Conservation (phyloP, 2,329 filamentous ascomycete genomes). For the Claviceps africana region DNA sequence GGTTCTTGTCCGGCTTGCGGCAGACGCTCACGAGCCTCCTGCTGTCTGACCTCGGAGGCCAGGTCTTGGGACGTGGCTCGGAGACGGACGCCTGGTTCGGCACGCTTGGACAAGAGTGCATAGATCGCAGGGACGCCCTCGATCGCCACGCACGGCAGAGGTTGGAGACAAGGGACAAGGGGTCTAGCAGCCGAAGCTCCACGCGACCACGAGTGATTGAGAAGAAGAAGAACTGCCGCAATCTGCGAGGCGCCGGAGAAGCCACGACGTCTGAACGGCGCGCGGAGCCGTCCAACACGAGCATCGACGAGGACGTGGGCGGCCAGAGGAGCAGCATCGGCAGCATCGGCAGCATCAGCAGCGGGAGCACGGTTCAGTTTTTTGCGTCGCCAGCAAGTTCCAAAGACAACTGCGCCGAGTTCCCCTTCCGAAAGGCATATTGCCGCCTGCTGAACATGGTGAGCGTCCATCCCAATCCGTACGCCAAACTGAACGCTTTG, state of each 20-base stretch:
- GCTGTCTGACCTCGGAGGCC: conserved; percentile 75
- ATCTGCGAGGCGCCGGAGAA: conserved; percentile 40
- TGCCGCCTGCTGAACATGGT: conserved; percentile 70
- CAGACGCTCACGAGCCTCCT: conserved; percentile 72
- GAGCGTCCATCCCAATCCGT: conserved; percentile 77
- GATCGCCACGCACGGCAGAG: conserved; percentile 32
- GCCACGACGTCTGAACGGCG: conserved; percentile 18
- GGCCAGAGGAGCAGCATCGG: background rate
- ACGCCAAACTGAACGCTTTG: conserved; percentile 69
- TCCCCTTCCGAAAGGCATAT: conserved; percentile 72
- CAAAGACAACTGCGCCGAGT: conserved; percentile 30
- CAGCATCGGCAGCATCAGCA: conserved; percentile 5
- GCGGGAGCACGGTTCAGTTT: conserved; percentile 1
- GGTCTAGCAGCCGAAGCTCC: conserved; percentile 27
- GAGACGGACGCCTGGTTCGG: conserved; percentile 87
- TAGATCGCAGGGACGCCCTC: conserved; percentile 44
- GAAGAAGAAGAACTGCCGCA: conserved; percentile 56
- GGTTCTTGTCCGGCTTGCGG: conserved; percentile 65
- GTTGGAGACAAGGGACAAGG: conserved; percentile 26
- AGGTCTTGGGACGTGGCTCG: conserved; percentile 75
- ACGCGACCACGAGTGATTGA: conserved; percentile 40
- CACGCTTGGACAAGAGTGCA: conserved; percentile 50
- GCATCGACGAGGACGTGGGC: conserved; percentile 26
- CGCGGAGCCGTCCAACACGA: conserved; percentile 24
- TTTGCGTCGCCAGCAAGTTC: background rate